phyloP scores from a whole-genome alignment of 257 asterid species.

The Mitragyna speciosa region DNA sequence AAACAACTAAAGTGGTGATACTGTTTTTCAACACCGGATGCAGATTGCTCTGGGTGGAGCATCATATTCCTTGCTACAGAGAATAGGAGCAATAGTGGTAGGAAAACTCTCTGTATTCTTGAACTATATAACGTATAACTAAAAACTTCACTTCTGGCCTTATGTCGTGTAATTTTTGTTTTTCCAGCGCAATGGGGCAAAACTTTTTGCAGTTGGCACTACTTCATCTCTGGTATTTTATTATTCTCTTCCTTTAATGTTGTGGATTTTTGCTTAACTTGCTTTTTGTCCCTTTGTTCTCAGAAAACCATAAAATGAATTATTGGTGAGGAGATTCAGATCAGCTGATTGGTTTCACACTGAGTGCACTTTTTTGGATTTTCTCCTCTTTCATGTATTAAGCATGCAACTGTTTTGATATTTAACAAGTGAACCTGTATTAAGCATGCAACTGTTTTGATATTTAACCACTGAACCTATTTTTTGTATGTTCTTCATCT shows the following conservation, averaged over 20 bases:
- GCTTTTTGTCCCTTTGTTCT: neutral
- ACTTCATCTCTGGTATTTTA: conserved; percentile 79
- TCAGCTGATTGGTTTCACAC: neutral
- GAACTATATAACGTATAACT: neutral
- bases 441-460: too few species aligned
- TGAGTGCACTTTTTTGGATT: neutral
- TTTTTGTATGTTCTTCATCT: neutral
- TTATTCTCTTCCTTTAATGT: neutral
- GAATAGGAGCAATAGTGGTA: conserved; percentile 85
- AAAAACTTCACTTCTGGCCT: neutral
- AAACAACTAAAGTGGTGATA: conserved; percentile 12
- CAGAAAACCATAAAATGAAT: neutral
- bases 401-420: too few species aligned
- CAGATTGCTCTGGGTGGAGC: conserved; percentile 81
- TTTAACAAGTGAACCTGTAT: neutral
- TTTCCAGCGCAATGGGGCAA: conserved; percentile 83
- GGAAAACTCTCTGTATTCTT: conserved; percentile 15
- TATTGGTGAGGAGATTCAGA: neutral
- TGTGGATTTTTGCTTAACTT: neutral
- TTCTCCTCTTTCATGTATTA: neutral
- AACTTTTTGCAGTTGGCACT: conserved; percentile 95
- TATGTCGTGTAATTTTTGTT: neutral
- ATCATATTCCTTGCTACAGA: conserved; percentile 71
- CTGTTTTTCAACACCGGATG: conserved; percentile 17
- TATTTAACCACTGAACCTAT: neutral